Evolutionary conservation across 768 basidiomycete species (phyloP), one percentile per base, ranked within the genome.

Genomic region (Clitopilus hobsonii): DNA sequence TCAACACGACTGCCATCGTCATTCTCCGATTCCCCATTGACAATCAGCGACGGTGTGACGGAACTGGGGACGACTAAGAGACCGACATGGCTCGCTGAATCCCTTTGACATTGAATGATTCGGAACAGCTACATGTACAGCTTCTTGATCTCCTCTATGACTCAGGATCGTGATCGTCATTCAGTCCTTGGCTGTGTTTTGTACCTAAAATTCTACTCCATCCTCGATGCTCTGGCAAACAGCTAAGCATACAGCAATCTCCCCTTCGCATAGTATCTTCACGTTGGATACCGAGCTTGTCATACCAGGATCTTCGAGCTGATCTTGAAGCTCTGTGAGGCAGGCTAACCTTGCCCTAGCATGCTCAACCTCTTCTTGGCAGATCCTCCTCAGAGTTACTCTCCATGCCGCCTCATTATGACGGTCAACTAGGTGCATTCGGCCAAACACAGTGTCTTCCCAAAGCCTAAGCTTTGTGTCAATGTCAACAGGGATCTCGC

Each of bases 221-320:
- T 66, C 63, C 30, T 68, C 58, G 11, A 86, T 54, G 60, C 82
- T 78, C 32, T 73, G 63, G 30, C 67, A 61, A 4, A 89, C 80
- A 4, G 68, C 76, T 23, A 55, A 57, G 6, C 82, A 80, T 5
- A 89, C 83, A 51, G 69, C 65, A 5, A 67, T 22, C 56, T 89
- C 84, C 64, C 91, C 89, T 30, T 59, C 58, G 88, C 88, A 90
- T 16, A 91, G 66, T 1, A 61, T 60, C 52, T 54, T 63, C n/a
- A 89, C 72, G 48, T 58, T 63, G 3, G 32, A 36, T 11, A 36
- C 32, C 10, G 10, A 36, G 32, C 32, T 10, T 57, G 50, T 55
- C 54, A 59, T 54, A 52, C 25, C 51, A 32, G 53, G 18, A 23
- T 61, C 20, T 51, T 64, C 63, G 14, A 16, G 29, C 45, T 55